Conservation (phyloP, 129 eudicot species). For the Centella asiatica region DNA sequence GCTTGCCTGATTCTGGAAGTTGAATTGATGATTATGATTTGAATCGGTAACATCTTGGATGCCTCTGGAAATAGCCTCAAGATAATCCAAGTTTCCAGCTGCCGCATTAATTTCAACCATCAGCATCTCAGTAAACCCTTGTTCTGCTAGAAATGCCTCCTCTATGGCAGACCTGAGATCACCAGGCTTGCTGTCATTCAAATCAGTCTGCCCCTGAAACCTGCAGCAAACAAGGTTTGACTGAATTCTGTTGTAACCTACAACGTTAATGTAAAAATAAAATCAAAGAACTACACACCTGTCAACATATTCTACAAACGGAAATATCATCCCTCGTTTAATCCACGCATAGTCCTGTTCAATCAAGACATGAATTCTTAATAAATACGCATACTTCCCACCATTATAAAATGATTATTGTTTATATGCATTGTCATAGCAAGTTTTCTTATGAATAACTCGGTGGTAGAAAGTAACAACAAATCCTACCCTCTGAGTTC, state of each 20-base stretch:
- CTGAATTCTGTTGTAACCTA: not conserved
- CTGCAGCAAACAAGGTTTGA: conserved; percentile 31
- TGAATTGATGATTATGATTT: conserved; percentile 41
- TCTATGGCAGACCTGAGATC: conserved; percentile 87
- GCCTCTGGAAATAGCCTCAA: conserved; percentile 55
- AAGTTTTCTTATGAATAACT: not conserved
- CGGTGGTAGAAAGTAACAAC: not conserved
- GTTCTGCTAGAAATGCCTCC: conserved; percentile 92
- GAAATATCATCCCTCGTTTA: conserved; percentile 60
- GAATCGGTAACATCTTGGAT: conserved; percentile 38
- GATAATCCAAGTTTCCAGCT: conserved; percentile 66
- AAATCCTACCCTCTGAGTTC: conserved; percentile 71
- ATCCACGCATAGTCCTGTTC: conserved; percentile 91
- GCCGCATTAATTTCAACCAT: conserved; percentile 91
- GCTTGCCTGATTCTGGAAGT: conserved; percentile 50
- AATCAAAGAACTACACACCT: conserved; percentile 34
- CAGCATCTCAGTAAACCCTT: conserved; percentile 78
- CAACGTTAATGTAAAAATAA: conserved; percentile 3
- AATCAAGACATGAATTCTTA: conserved; percentile 16
- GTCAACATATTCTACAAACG: conserved; percentile 75
- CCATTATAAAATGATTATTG: not conserved
- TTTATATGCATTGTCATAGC: not conserved
- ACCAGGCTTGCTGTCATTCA: conserved; percentile 60
- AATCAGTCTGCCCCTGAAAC: conserved; percentile 86
- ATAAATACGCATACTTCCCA: not conserved